Base-by-base conservation (phyloP, 1,284 basidiomycete genomes). In the Naganishia sp. region DNA sequence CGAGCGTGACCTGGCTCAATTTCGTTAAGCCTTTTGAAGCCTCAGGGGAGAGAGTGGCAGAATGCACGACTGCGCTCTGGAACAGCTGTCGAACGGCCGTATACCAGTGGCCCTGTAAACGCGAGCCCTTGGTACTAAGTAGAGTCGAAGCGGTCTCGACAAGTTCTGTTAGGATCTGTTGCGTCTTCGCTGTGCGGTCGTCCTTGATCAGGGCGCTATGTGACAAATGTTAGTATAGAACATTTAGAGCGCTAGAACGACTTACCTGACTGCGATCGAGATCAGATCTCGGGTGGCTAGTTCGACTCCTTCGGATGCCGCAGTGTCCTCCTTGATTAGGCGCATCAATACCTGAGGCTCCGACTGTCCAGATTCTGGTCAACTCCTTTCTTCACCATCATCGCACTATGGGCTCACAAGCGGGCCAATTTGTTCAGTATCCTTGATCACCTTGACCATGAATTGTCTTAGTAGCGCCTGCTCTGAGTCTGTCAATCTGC, bases 341-440 rank as follows among this genome's bases (percentile, higher is more conserved):
- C 58, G 58, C 47, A 61, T 51, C 6, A 61, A 6, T 7, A 51
- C 47, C 25, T 61, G 35, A 3, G 35, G 47, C n/a, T 61, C 58
- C 21, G 47, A 43, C 58, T 61, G 21, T 61, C 17, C 42, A 28
- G 17, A 45, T 32, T 18, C 25, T 45, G 25, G 18, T 46, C 9
- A 6, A n/a, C 17, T 18, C 11, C 3, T 43, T 2, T 10, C 23
- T 18, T 6, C 2, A 18, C n/a, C 9, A 61, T 17, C 32, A 47
- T 10, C 18, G 35, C 35, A 10, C 10, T 6, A 9, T 9, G 13
- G 6, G 54, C 65, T 58, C 43, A 66, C 68, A 10, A 69, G 41
- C n/a, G 60, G 60, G 10, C 64, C 68, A 6, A 61, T 11, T 17
- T 66, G 56, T 10, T 46, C 58, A 10, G 68, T 66, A 25, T 66